Evolutionary conservation across 164 flowering plant species (phyloP).

Genomic region (Annona cherimola): DNA sequence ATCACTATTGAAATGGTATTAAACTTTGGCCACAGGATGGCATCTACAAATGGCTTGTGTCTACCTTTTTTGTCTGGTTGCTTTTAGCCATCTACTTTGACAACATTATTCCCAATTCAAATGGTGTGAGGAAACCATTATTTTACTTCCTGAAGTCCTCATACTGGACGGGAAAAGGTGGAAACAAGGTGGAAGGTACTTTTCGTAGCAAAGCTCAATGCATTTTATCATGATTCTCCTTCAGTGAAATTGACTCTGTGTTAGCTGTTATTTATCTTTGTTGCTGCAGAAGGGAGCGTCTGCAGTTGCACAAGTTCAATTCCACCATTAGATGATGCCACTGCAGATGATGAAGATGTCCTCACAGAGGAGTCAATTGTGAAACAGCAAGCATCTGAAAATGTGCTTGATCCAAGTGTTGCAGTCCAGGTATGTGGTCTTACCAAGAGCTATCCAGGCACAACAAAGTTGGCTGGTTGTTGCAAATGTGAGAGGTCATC

Average conservation of each 20-base stretch:
- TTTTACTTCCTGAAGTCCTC: constrained; percentile 74
- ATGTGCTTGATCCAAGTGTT: constrained; percentile 45
- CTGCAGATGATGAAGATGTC: constrained; percentile 88
- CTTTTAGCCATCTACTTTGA: constrained; percentile 90
- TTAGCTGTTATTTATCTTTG: background rate
- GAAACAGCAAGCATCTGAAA: constrained; percentile 51
- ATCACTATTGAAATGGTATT: constrained; percentile 4
- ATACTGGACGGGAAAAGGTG: constrained; percentile 93
- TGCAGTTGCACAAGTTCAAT: constrained; percentile 61
- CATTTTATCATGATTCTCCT: background rate
- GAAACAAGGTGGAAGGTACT: constrained; percentile 65
- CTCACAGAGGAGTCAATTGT: constrained; percentile 75
- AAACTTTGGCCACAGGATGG: constrained; percentile 54
- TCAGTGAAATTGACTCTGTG: constrained; percentile 3
- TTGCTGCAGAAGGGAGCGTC: constrained; percentile 62
- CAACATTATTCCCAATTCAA: constrained; percentile 71
- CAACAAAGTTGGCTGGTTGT: constrained; percentile 47
- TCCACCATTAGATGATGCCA: constrained; percentile 43
- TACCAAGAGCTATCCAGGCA: constrained; percentile 74
- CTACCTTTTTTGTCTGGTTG: constrained; percentile 68
- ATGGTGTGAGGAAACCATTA: constrained; percentile 76
- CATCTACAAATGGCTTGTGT: constrained; percentile 64
- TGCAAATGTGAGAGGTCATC: constrained; percentile 63
- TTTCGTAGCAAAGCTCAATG: constrained; percentile 6
- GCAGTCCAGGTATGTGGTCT: constrained; percentile 96